phyloP scores from a whole-genome alignment of 2,329 filamentous ascomycete genomes.

The Ophidiomyces ophidiicola region DNA sequence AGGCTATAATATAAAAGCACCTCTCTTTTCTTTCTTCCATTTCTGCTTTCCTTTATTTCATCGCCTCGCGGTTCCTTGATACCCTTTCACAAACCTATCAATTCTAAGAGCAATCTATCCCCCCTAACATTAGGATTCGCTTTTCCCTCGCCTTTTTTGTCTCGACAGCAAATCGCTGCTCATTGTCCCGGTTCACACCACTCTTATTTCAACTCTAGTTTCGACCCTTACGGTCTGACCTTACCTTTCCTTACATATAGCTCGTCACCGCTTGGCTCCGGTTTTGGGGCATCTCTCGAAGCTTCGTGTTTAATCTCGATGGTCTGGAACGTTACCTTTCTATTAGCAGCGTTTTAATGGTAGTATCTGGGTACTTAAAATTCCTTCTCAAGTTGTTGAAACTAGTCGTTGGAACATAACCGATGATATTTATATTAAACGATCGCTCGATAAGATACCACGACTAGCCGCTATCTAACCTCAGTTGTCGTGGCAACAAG shows the following conservation, averaged over 20 bases:
- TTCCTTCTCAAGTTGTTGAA: too few species aligned
- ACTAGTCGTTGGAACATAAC: too few species aligned
- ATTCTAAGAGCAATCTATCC: neutral
- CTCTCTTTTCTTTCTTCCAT: neutral
- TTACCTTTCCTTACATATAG: neutral
- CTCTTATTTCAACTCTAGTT: neutral
- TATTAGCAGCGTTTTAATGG: constrained; percentile 4
- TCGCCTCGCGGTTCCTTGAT: constrained; percentile 1
- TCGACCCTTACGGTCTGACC: neutral
- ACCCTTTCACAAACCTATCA: neutral
- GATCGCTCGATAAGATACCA: constrained; percentile 3
- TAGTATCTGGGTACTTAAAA: constrained; percentile 1
- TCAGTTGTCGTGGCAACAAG: too few species aligned
- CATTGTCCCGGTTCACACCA: neutral
- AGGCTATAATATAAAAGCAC: constrained; percentile 6
- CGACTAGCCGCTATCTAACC: constrained; percentile 1
- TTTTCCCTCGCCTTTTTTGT: neutral
- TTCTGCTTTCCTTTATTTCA: neutral
- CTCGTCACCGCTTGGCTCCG: constrained; percentile 5
- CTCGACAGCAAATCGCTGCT: too few species aligned
- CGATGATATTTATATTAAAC: too few species aligned
- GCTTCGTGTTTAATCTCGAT: constrained; percentile 1
- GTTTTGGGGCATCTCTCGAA: constrained; percentile 5
- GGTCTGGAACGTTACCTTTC: constrained; percentile 5
- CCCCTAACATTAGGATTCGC: neutral